These are phyloP conservation scores for Discostella stelligera DNA, from an alignment of 352 stramenopile genomes.

Conservation along the genomic window DNA sequence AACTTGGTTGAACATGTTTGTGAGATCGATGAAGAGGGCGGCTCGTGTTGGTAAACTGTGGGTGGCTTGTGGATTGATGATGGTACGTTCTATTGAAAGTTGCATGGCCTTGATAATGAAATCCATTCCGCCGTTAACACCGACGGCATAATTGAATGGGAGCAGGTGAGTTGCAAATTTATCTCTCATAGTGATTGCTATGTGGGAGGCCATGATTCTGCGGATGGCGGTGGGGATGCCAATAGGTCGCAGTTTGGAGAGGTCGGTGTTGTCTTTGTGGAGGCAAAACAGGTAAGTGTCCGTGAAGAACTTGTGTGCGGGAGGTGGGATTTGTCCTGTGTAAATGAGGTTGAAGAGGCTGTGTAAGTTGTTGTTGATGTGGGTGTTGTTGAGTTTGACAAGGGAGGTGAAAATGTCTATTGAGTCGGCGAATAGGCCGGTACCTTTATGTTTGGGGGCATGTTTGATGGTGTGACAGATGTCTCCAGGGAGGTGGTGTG, in stretches of 20 bases:
- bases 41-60: not conserved
- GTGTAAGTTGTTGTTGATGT: not conserved
- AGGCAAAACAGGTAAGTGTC: not conserved
- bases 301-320: not conserved
- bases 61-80: too few species aligned
- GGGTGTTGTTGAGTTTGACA: slow-evolving; percentile 1
- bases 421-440: slow-evolving; percentile 21
- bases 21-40: not conserved
- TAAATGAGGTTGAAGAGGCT: slow-evolving; percentile 24
- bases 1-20: not conserved
- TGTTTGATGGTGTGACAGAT: slow-evolving; percentile 6
- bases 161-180: slow-evolving; percentile 17
- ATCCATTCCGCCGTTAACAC: too few species aligned
- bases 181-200: not conserved
- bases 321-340: not conserved
- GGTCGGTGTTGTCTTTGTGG: slow-evolving; percentile 8
- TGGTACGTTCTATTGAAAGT: too few species aligned
- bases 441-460: slow-evolving; percentile 2
- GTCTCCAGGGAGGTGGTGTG: slow-evolving; percentile 4
- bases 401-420: slow-evolving; percentile 31
- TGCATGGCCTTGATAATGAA: too few species aligned
- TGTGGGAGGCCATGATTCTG: slow-evolving; percentile 8
- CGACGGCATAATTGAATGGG: slow-evolving; percentile 17
- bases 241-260: slow-evolving; percentile 29
- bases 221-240: slow-evolving; percentile 24